Evolutionary conservation across 179 eudicot species (phyloP).

Genomic region (Spinacia oleracea): DNA sequence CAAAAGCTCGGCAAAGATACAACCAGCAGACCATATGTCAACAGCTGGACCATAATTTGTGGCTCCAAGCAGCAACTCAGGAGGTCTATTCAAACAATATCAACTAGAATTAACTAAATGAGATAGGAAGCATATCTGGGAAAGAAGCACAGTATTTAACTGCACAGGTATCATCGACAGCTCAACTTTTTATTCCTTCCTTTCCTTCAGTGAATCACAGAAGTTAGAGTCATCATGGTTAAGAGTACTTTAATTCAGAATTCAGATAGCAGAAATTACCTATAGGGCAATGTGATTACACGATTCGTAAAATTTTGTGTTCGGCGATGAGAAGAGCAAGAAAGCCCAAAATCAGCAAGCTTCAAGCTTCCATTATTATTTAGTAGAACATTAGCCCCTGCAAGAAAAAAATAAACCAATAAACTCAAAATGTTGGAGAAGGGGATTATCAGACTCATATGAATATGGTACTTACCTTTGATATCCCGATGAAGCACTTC

Average conservation of each 20-base stretch:
- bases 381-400: conserved; percentile 38
- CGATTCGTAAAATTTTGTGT: conserved; percentile 34
- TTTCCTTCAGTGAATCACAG: not conserved
- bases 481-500: conserved; percentile 39
- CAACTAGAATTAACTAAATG: conserved; percentile 25
- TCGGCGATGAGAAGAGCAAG: conserved; percentile 19
- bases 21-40: conserved; percentile 94
- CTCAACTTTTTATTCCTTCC: not conserved
- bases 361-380: conserved; percentile 42
- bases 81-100: conserved; percentile 51
- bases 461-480: conserved; percentile 23
- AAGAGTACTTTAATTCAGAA: not conserved
- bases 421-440: not conserved
- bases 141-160: not conserved
- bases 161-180: conserved; percentile 1
- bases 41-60: conserved; percentile 86
- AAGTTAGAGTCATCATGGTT: not conserved
- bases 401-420: not conserved
- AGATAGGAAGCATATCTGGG: conserved; percentile 19
- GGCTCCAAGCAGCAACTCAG: conserved; percentile 92
- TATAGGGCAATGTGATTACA: conserved; percentile 36
- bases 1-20: conserved; percentile 85
- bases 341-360: conserved; percentile 43
- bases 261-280: conserved; percentile 20
- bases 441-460: not conserved